Evolutionary conservation across 257 asterid species (phyloP).

Genomic region (Striga asiatica): DNA sequence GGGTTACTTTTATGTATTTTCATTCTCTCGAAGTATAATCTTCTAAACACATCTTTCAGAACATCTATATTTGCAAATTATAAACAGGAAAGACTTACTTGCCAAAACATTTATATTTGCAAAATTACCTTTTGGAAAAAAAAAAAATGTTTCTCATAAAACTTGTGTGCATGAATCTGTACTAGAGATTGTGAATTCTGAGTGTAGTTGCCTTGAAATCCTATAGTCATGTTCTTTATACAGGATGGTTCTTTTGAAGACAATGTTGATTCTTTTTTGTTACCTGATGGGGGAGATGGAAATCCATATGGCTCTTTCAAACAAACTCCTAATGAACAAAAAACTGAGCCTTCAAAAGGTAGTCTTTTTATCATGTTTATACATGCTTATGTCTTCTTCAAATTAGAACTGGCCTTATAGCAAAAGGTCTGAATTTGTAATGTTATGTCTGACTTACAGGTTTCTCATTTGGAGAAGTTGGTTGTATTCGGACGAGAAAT

Average conservation of each 20-base stretch:
- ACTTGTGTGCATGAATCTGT: background rate
- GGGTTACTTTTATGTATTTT: background rate
- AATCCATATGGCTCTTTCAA: constrained; percentile 48
- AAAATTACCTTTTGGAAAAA: background rate
- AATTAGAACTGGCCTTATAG: background rate
- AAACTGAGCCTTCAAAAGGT: constrained; percentile 65
- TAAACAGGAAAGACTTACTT: too few relatives aligned
- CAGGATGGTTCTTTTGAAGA: constrained; percentile 82
- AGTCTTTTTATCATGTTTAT: background rate
- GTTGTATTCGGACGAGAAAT: constrained; percentile 60
- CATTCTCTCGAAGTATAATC: background rate
- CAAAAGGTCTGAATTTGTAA: background rate
- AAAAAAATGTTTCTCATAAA: background rate
- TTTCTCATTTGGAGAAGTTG: constrained; percentile 56
- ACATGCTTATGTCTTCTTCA: background rate
- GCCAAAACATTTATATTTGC: too few relatives aligned
- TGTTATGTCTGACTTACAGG: constrained; percentile 25
- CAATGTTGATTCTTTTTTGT: constrained; percentile 68
- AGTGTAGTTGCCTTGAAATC: background rate
- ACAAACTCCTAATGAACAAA: constrained; percentile 39
- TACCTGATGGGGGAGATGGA: constrained; percentile 72
- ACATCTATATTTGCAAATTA: background rate
- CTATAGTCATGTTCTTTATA: constrained; percentile 8
- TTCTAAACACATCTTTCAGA: background rate
- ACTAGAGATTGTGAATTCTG: background rate